Evolutionary conservation across 176 grass and related monocot genomes (phyloP).

Genomic region (Eleusine coracana): DNA sequence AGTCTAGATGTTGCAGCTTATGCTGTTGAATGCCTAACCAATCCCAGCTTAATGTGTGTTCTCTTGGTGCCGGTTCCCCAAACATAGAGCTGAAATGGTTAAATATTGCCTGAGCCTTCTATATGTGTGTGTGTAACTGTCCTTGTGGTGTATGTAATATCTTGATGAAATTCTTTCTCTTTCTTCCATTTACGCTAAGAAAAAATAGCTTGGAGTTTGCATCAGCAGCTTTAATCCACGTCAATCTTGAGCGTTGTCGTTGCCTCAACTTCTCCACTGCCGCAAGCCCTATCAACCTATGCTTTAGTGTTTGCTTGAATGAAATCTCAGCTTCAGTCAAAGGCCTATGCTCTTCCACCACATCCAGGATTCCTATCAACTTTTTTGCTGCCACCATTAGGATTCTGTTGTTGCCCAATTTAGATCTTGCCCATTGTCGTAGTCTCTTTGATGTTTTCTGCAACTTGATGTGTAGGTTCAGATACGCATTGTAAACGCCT

Average conservation of each 20-base stretch:
- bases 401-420: neutral
- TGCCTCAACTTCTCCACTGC: neutral
- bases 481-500: neutral
- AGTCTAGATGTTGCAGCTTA: neutral
- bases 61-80: neutral
- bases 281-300: neutral
- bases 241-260: neutral
- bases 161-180: neutral
- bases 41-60: neutral
- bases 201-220: neutral
- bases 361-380: neutral
- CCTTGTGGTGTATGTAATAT: neutral
- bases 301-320: neutral
- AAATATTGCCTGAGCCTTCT: neutral
- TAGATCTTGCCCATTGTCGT: neutral
- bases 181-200: neutral
- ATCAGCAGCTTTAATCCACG: neutral
- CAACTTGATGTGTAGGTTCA: neutral
- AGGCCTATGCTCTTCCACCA: neutral
- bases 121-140: neutral
- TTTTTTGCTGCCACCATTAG: neutral
- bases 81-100: neutral
- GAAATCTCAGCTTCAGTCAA: neutral
- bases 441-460: neutral
- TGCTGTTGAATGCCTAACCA: fast-evolving